Percentiles rank a stretch among this genome's conserved stretches.
Conservation (phyloP, 257 asterid species). For the Solanum bukasovii region DNA sequence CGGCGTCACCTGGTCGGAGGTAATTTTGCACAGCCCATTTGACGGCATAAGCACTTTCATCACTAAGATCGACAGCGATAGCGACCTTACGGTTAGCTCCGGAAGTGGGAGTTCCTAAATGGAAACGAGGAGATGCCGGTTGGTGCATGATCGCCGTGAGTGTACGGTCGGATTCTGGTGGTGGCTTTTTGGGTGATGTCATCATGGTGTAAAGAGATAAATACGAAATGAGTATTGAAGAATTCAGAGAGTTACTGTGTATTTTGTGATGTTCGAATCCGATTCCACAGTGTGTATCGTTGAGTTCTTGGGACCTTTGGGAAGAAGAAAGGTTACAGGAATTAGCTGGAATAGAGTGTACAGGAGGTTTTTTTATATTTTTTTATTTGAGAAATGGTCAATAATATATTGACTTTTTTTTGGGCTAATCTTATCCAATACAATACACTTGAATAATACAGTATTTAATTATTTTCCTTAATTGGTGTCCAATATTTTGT, state of each 20-base stretch:
- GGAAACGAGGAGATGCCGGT: constrained; percentile 61
- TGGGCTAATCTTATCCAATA: background rate
- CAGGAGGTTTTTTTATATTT: background rate
- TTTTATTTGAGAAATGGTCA: background rate
- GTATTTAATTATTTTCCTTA: background rate
- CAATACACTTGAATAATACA: background rate
- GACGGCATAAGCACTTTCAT: constrained; percentile 64
- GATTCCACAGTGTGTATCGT: background rate
- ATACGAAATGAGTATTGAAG: background rate
- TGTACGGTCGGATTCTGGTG: constrained; percentile 21
- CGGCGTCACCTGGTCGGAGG: constrained; percentile 69
- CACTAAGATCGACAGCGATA: constrained; percentile 73
- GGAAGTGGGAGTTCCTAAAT: constrained; percentile 35
- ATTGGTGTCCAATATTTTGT: background rate
- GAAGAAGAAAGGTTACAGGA: background rate
- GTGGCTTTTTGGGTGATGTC: constrained; percentile 40
- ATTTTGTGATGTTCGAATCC: background rate
- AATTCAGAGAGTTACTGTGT: background rate
- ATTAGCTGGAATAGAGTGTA: background rate
- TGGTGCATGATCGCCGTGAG: constrained; percentile 48
- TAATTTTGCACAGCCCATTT: constrained; percentile 71
- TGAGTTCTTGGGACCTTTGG: background rate
- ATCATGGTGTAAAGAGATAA: constrained; percentile 3
- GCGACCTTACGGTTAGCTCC: constrained; percentile 53
- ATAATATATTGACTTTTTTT: background rate